A percentile compares a stretch with the other conserved stretches of the same genome.
Evolutionary conservation across 2,329 filamentous ascomycete species (phyloP).

Genomic region (Lasiodiplodia citricola): DNA sequence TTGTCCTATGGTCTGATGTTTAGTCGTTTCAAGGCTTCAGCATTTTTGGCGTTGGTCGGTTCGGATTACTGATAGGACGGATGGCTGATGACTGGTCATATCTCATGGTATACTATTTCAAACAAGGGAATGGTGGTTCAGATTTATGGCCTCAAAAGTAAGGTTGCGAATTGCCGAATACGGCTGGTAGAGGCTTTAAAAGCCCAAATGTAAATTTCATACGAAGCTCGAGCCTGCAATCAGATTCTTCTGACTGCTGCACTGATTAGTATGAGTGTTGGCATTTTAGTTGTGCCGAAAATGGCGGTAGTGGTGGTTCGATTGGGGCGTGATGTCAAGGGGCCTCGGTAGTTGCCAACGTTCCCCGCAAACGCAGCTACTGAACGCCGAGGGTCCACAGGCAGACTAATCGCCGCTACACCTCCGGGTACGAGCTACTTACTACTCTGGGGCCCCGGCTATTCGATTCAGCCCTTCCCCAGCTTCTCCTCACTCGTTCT

Average conservation of each 20-base stretch:
- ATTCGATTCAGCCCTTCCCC: not conserved
- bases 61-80: not conserved
- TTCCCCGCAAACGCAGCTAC: conserved; percentile 13
- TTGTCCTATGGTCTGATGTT: not conserved
- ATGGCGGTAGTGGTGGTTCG: not conserved
- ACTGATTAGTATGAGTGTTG: not conserved
- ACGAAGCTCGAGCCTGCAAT: not conserved
- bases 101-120: not conserved
- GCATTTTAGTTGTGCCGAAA: no score
- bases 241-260: not conserved
- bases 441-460: conserved; percentile 21
- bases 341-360: conserved; percentile 20
- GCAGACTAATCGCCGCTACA: conserved; percentile 11
- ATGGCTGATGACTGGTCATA: not conserved
- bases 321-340: conserved; percentile 7
- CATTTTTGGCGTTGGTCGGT: conserved; percentile 23
- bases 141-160: not conserved
- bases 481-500: not conserved
- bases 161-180: not conserved
- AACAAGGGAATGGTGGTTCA: not conserved
- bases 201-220: not conserved
- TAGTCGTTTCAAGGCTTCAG: not conserved
- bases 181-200: not conserved
- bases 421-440: conserved; percentile 14
- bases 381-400: conserved; percentile 16